Evolutionary conservation across 2,329 filamentous ascomycete species (phyloP).

Genomic region (Exophiala mesophila): DNA sequence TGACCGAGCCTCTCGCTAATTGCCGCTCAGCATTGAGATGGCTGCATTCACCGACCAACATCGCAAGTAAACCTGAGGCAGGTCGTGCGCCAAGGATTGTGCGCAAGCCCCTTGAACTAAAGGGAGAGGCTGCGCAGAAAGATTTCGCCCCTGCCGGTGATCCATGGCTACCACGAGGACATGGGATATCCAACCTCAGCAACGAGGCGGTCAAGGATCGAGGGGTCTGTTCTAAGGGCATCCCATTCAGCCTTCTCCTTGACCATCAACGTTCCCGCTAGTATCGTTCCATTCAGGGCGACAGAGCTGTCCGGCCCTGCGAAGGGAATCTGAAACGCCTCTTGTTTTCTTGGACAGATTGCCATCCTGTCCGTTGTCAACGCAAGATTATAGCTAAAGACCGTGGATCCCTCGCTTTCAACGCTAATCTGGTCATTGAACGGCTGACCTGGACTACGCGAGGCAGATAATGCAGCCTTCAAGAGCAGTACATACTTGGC

Average conservation of each 20-base stretch:
- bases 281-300: constrained; percentile 53
- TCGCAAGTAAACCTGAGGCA: too few relatives aligned
- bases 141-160: too few relatives aligned
- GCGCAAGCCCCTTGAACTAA: too few relatives aligned
- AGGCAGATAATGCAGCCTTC: constrained; percentile 32
- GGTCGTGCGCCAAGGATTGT: too few relatives aligned
- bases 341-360: constrained; percentile 47
- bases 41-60: too few relatives aligned
- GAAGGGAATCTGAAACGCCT: constrained; percentile 39
- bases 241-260: constrained; percentile 53
- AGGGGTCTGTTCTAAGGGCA: constrained; percentile 37
- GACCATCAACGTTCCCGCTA: constrained; percentile 56
- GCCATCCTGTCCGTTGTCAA: constrained; percentile 53
- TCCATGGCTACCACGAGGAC: neutral
- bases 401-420: constrained; percentile 20
- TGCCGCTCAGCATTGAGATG: too few relatives aligned
- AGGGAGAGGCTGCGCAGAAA: too few relatives aligned
- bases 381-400: constrained; percentile 55
- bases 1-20: too few relatives aligned
- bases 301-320: constrained; percentile 40
- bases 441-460: constrained; percentile 3
- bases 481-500: constrained; percentile 40
- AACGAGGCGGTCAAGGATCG: constrained; percentile 42
- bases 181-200: constrained; percentile 36
- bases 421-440: constrained; percentile 12